Conservation (phyloP, 1,139 yeast species). For the Geotrichum europaeum region DNA sequence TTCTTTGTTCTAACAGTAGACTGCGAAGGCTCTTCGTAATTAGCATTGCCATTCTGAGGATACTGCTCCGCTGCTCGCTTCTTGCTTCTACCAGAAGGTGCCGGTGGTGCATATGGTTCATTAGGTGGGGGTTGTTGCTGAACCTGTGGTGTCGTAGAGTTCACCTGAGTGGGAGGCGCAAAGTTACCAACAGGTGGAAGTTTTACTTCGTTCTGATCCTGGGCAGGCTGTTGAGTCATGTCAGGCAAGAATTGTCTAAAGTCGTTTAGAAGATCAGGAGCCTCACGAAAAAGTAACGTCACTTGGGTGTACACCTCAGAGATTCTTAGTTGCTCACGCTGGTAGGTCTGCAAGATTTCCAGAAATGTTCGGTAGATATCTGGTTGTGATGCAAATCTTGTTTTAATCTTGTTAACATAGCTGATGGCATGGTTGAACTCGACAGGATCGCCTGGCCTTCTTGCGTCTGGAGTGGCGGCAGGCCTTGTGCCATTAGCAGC, state of each 20-base stretch:
- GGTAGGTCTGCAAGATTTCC: slow-evolving; percentile 93
- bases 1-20: slow-evolving; percentile 2
- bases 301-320: slow-evolving; percentile 94
- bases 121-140: neutral
- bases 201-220: slow-evolving; percentile 36
- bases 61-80: neutral
- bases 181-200: slow-evolving; percentile 95
- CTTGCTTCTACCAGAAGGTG: slow-evolving; percentile 3
- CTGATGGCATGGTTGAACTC: slow-evolving; percentile 96
- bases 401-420: slow-evolving; percentile 92
- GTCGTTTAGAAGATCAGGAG: slow-evolving; percentile 91
- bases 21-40: neutral
- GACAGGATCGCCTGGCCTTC: slow-evolving; percentile 64
- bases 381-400: slow-evolving; percentile 88
- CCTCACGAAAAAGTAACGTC: slow-evolving; percentile 78
- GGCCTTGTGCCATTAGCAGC: slow-evolving; percentile 35
- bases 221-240: slow-evolving; percentile 40
- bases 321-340: slow-evolving; percentile 91
- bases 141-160: slow-evolving; percentile 2
- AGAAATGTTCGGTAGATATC: slow-evolving; percentile 91
- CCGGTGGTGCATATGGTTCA: neutral
- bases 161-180: slow-evolving; percentile 55
- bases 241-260: slow-evolving; percentile 95
- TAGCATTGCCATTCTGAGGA: slow-evolving; percentile 1
- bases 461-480: slow-evolving; percentile 23